Conservation (phyloP, 2,329 filamentous ascomycete genomes). For the Colletotrichum higginsianum region DNA sequence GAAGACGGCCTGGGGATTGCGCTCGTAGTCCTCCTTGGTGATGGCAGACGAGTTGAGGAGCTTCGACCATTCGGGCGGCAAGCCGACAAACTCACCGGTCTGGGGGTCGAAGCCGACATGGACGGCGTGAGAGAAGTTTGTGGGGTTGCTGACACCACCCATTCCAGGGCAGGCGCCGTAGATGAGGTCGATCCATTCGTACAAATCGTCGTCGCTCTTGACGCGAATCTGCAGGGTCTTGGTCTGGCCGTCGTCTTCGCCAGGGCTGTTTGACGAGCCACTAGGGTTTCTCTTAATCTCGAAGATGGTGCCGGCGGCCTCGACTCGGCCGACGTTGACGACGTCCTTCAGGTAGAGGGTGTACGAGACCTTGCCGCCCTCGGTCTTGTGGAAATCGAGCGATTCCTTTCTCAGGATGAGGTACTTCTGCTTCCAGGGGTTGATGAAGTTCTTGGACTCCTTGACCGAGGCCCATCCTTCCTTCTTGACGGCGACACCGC, state of each 20-base stretch:
- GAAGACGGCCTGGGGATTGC: slow-evolving; percentile 89
- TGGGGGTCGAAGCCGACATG: slow-evolving; percentile 98
- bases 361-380: slow-evolving; percentile 89
- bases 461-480: slow-evolving; percentile 89
- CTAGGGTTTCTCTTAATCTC: slow-evolving; percentile 87
- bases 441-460: slow-evolving; percentile 89
- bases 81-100: slow-evolving; percentile 93
- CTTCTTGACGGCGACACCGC: slow-evolving; percentile 82
- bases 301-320: slow-evolving; percentile 92
- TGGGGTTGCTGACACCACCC: slow-evolving; percentile 98
- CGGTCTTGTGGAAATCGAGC: slow-evolving; percentile 94
- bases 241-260: slow-evolving; percentile 84
- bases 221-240: slow-evolving; percentile 93
- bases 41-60: slow-evolving; percentile 96
- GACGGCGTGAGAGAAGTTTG: slow-evolving; percentile 96
- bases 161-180: slow-evolving; percentile 97
- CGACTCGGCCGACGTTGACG: slow-evolving; percentile 89
- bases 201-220: slow-evolving; percentile 95
- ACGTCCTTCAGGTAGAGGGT: slow-evolving; percentile 90
- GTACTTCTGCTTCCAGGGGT: slow-evolving; percentile 91
- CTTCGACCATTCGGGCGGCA: slow-evolving; percentile 98
- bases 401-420: slow-evolving; percentile 93
- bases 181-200: slow-evolving; percentile 99
- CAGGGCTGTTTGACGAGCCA: slow-evolving; percentile 78
- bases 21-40: slow-evolving; percentile 98